Percentiles rank a stretch among this genome's conserved stretches.
Evolutionary conservation across 2,329 filamentous ascomycete genomes (phyloP).

Genomic region (Cladosporium austrohemisphaericum): DNA sequence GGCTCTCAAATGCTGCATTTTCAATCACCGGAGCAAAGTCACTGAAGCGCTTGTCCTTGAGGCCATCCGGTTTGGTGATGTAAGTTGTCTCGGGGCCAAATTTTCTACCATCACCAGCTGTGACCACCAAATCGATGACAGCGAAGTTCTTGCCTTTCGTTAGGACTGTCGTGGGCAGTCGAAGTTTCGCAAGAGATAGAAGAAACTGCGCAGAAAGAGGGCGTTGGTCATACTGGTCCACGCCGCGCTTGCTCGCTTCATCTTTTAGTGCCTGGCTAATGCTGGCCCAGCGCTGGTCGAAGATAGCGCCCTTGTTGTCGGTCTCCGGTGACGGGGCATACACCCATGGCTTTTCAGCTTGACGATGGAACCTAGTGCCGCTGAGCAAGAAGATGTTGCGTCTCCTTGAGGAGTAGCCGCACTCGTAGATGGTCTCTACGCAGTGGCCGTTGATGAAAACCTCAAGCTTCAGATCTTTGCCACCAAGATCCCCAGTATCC

Average conservation of each 20-base stretch:
- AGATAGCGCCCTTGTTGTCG: neutral
- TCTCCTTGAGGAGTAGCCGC: neutral
- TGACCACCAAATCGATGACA: constrained; percentile 29
- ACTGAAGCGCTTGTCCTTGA: constrained; percentile 17
- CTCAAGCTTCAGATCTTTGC: constrained; percentile 42
- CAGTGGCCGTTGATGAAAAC: constrained; percentile 47
- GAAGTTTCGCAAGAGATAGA: constrained; percentile 34
- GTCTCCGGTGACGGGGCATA: constrained; percentile 23
- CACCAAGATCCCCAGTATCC: neutral
- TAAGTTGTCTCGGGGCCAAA: constrained; percentile 22
- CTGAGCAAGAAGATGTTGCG: constrained; percentile 30
- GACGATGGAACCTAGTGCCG: constrained; percentile 37
- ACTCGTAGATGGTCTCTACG: constrained; percentile 22
- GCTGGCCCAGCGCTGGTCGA: constrained; percentile 35
- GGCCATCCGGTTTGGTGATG: constrained; percentile 19
- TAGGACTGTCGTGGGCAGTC: constrained; percentile 35
- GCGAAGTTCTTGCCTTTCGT: constrained; percentile 27
- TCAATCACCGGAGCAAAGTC: neutral
- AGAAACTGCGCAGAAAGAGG: constrained; percentile 39
- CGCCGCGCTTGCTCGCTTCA: constrained; percentile 36
- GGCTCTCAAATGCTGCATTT: too few relatives aligned
- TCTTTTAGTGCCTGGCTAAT: constrained; percentile 23
- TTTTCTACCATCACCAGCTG: constrained; percentile 28
- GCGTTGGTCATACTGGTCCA: constrained; percentile 29
- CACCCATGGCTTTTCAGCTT: constrained; percentile 45